Evolutionary conservation across 148 eudicot species (phyloP), one percentile per base, ranked within the genome.

Genomic region (Rhododendron molle): DNA sequence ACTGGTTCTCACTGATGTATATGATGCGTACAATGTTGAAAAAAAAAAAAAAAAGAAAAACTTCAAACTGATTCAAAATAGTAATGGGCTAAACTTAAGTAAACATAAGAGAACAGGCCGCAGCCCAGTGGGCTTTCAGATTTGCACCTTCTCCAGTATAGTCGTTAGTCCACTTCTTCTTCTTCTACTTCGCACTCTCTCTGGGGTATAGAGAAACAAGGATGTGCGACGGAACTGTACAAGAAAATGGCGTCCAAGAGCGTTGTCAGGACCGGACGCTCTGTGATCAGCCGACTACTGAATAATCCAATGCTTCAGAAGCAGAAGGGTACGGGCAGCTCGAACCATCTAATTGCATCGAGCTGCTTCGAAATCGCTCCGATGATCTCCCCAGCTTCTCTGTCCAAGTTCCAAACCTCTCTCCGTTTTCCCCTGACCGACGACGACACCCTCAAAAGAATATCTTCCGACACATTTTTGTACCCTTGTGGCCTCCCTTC

Each of bases 401-500:
- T 20, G 89, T 13, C 84, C 80, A 81, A 89, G 81, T 82, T 83
- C 10, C 82, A 87, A 65, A 86, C 88, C 81, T 73, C 78, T 78
- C 85, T 58, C 15, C 49, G 38, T 73, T 87, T 85, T 12, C 90
- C 88, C 21, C 94, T 86, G 58, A 81, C 89, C 87, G 93, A 90
- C 44, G 89, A 49, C 77, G 89, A 89, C 30, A 49, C 83, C 4
- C 62, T 89, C 58, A 82, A 56, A 62, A 88, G 69, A 56, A 52
- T 90, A 21, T 62, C 88, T 56, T 87, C 83, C 15, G 86, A 88
- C 16, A 90, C 89, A 1, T 89, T 90, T 16, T 78, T 90, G 69
- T 87, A 93, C 78, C 96, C 96, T 4, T 92, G 90, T 60, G 94
- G 96, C 78, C 90, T 91, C 28, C 98, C 96, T 76, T 88, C 85